phyloP scores from a whole-genome alignment of 1,139 yeast genomes.

The Hyphopichia buzzinii region DNA sequence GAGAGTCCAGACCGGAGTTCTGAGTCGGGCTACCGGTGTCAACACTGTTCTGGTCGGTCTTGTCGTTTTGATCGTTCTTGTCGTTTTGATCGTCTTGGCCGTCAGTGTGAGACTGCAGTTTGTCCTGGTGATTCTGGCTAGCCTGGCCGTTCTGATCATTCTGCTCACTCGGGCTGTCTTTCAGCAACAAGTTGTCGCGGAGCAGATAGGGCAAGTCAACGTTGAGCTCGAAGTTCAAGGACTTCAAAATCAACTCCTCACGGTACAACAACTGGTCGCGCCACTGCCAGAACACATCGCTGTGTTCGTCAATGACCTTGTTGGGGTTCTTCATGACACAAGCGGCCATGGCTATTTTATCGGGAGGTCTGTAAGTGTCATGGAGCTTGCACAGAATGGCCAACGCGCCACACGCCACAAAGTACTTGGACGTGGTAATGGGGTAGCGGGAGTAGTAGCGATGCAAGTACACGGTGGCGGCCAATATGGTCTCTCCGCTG shows the following conservation, averaged over 20 bases:
- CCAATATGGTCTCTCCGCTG: conserved; percentile 44
- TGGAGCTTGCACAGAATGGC: conserved; percentile 44
- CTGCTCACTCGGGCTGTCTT: conserved; percentile 3
- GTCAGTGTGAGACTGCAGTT: neutral
- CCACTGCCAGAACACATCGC: conserved; percentile 46
- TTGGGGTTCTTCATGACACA: conserved; percentile 33
- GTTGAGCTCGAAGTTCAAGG: conserved; percentile 41
- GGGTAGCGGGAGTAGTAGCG: conserved; percentile 45
- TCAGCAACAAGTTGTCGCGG: conserved; percentile 21
- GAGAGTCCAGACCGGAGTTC: conserved; percentile 4
- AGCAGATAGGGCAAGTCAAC: conserved; percentile 39
- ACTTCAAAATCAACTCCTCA: conserved; percentile 42
- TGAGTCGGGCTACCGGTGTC: conserved; percentile 1
- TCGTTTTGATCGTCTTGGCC: neutral
- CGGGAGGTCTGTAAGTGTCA: conserved; percentile 45
- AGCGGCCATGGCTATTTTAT: conserved; percentile 40
- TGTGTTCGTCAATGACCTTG: conserved; percentile 37
- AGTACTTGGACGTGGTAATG: conserved; percentile 45
- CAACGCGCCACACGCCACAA: conserved; percentile 45
- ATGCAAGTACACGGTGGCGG: conserved; percentile 41
- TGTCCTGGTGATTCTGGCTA: conserved; percentile 1
- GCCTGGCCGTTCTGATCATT: conserved; percentile 4
- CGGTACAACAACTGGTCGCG: conserved; percentile 44
- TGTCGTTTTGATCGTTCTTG: neutral
- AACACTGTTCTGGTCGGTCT: neutral